Conservation (phyloP, 1,139 yeast genomes). For the Candida sp. region DNA sequence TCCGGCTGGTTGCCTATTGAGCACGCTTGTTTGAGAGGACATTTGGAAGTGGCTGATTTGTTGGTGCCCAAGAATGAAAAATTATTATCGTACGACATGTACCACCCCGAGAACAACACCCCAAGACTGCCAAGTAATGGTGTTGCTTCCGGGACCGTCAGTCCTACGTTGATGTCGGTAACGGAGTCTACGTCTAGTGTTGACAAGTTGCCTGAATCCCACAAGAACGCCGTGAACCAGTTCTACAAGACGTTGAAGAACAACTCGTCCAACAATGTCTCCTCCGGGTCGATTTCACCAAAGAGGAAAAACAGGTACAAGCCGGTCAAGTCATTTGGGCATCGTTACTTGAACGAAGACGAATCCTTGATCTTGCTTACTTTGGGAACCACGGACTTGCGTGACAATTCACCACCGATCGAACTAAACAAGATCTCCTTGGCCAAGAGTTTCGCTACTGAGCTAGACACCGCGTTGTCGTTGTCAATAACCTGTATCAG, state of each 20-base stretch:
- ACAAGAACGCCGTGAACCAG: conserved; percentile 37
- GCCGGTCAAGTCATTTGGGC: conserved; percentile 87
- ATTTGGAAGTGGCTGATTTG: conserved; percentile 67
- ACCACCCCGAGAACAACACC: conserved; percentile 41
- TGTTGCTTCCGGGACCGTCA: conserved; percentile 9
- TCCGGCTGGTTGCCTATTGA: conserved; percentile 99
- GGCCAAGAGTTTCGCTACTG: conserved; percentile 77
- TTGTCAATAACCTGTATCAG: conserved; percentile 66
- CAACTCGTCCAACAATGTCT: conserved; percentile 20
- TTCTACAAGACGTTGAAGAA: conserved; percentile 46
- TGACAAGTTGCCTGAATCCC: conserved; percentile 46
- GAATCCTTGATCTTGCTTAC: conserved; percentile 79
- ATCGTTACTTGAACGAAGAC: conserved; percentile 65
- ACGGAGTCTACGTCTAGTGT: conserved; percentile 27
- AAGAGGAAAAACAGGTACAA: conserved; percentile 31
- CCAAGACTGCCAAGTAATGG: conserved; percentile 26
- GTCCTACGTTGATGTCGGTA: conserved; percentile 19
- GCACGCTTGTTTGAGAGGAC: conserved; percentile 93
- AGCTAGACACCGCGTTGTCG: conserved; percentile 87
- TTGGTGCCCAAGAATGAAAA: conserved; percentile 50
- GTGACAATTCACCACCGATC: conserved; percentile 65
- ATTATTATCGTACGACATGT: conserved; percentile 42
- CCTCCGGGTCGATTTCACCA: conserved; percentile 34
- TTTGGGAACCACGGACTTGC: conserved; percentile 83
- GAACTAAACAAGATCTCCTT: conserved; percentile 76